Evolutionary conservation across 2,329 filamentous ascomycete genomes (phyloP), one percentile per base, ranked within the genome.

Genomic region (Amesomyces nigricolor): DNA sequence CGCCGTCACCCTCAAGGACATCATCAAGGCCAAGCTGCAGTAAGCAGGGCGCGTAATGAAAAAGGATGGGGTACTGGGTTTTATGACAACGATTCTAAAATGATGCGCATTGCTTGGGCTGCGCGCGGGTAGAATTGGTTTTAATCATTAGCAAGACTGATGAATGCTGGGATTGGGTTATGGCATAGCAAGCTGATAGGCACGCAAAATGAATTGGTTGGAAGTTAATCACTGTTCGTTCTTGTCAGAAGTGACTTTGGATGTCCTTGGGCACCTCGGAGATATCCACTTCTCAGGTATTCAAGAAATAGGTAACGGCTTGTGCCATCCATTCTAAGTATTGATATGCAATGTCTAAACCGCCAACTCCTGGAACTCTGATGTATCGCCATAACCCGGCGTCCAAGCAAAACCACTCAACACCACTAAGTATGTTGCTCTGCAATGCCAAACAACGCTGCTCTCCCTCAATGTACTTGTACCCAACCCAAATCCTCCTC

Each of bases 1-100:
- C 70, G 91, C 94, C 65, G 78, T 91, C 64, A 95, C 90, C 58
- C 86, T 99, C 67, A 97, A 97, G 88, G 82, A 83, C 62, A 91
- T 95, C 69, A 81, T 99, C 70, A 87, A 87, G 81, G 75, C 84
- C 76, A 97, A 96, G 89, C 81, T 97, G 67, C 57, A 64, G 60
- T 59, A 64, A 56, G 51, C 26, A n/a, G 39, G 19, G 6, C 53
- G 63, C 54, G 72, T 73, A 59, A 77, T 77, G 71, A 8, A 14
- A 35, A 30, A 2, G 11, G 22, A 26, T 14, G 48, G 9, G 35
- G 16, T 45, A 46, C 47, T 47, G 42, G 50, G 35, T 14, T 11
- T 46, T 7, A 10, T 39, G 22, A 32, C 50, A 38, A 54, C 26
- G 38, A 47, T 29, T 52, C 35, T 55, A 47, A 22, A 55, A 37